Evolutionary conservation across 2,329 filamentous ascomycete genomes (phyloP), one percentile per base, ranked within the genome.

Genomic region (Raffaelea albimanens): DNA sequence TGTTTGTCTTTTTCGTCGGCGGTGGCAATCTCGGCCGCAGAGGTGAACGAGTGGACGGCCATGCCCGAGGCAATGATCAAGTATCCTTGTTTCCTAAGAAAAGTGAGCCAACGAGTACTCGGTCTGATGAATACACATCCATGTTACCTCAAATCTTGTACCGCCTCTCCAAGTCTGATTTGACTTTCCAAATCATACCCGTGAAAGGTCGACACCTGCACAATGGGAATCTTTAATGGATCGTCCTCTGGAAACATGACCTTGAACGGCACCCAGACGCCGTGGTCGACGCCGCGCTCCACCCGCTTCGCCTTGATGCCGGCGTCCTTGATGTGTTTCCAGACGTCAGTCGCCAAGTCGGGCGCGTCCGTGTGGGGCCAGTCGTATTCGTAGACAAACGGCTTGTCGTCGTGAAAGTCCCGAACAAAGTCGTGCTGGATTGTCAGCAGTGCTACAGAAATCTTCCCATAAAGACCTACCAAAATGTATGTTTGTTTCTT

Each of bases 231-330:
- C 16, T 40, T 16, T 4, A 48, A 31, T 2, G 46, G 40, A n/a
- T 36, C 25, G 13, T 46, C 39, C 5, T 21, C 29, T 2, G 47
- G 44, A 18, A 49, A 49, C 44, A 49, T 46, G 48, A 49, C 44
- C 1, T 14, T 43, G 14, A 49, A 49, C 8, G 48, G 48, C 40
- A 49, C 48, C 47, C 48, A 49, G 4, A 49, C 11, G 23, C 48
- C 48, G n/a, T 49, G 48, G 44, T 49, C 48, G 21, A 49, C 40
- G 34, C 48, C 48, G 23, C 48, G 48, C 44, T 49, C 48, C 5
- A 46, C 47, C 1, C 47, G 21, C 22, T 46, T 49, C 2, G 47
- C 47, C 1, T 23, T 14, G 11, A 49, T 49, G 19, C 42, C 42
- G 4, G 18, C 18, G 2, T 34, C 4, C 3, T 20, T 19, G 31